Conservation (phyloP, 2,329 filamentous ascomycete genomes). For the Botrytis paeoniae region DNA sequence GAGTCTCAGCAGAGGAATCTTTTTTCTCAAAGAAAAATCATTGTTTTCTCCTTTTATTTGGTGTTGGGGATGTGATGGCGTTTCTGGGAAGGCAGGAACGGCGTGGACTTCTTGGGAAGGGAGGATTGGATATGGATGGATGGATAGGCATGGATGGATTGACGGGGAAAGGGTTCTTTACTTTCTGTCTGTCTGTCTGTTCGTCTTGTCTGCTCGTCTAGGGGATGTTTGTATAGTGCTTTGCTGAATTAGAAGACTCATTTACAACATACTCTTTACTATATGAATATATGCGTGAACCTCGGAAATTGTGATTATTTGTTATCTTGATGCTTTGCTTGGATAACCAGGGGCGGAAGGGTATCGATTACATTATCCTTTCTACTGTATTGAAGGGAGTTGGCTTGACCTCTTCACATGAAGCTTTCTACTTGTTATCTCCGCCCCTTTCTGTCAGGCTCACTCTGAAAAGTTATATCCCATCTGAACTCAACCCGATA, state of each 20-base stretch:
- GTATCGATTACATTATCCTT: not conserved
- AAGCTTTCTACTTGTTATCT: not conserved
- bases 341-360: fast-evolving
- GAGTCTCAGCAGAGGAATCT: not conserved
- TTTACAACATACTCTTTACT: not conserved
- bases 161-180: not conserved
- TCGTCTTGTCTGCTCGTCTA: not conserved
- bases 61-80: not conserved
- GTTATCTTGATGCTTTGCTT: not conserved
- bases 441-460: not conserved
- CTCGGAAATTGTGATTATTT: not conserved
- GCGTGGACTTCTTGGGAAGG: not conserved
- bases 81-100: not conserved
- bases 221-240: slow-evolving; percentile 1
- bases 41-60: not conserved
- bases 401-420: not conserved
- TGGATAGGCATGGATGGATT: not conserved
- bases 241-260: not conserved
- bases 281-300: not conserved
- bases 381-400: not conserved
- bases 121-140: not conserved
- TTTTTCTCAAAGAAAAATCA: not conserved
- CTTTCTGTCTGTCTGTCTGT: not conserved
- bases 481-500: not conserved
- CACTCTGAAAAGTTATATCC: not conserved